phyloP scores from a whole-genome alignment of 2,329 filamentous ascomycete genomes.

The Colletotrichum simmondsii region DNA sequence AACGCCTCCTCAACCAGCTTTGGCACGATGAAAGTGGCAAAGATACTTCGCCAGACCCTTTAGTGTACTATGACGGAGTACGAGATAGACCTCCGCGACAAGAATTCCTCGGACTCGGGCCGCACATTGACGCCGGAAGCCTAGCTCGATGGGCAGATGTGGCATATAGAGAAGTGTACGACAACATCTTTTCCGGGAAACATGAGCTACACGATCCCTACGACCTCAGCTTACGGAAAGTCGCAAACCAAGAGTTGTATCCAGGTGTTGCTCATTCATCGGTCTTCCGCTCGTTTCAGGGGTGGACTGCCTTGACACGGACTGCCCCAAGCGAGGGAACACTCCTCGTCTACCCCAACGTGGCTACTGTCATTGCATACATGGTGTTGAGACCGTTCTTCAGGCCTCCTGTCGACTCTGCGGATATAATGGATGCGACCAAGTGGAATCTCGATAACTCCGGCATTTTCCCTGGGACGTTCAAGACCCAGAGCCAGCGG shows the following conservation, averaged over 20 bases:
- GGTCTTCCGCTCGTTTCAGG: conserved; percentile 52
- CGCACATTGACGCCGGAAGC: conserved; percentile 56
- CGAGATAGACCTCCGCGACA: conserved; percentile 50
- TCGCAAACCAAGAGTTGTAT: conserved; percentile 47
- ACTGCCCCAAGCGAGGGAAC: conserved; percentile 48
- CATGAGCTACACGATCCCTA: conserved; percentile 50
- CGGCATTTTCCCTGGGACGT: conserved; percentile 51
- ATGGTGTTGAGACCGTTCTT: conserved; percentile 55
- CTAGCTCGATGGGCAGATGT: conserved; percentile 54
- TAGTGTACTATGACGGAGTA: conserved; percentile 52
- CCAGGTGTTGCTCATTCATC: conserved; percentile 48
- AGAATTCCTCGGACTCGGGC: conserved; percentile 52
- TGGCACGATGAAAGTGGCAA: conserved; percentile 47
- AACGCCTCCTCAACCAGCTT: conserved; percentile 49
- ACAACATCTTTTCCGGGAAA: conserved; percentile 47
- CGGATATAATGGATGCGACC: conserved; percentile 46
- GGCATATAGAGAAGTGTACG: conserved; percentile 49
- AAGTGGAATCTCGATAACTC: conserved; percentile 49
- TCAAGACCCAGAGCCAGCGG: conserved; percentile 45
- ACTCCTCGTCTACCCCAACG: conserved; percentile 52
- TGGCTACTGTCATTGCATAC: conserved; percentile 49
- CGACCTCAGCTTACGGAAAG: conserved; percentile 47
- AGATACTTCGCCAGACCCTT: conserved; percentile 45
- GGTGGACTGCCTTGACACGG: conserved; percentile 55
- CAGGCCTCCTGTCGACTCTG: conserved; percentile 40